Percentiles rank a stretch among this genome's conserved stretches.
These are phyloP conservation scores for Penicillium hordei DNA, from an alignment of 2,329 filamentous ascomycete genomes.

Conservation along the genomic window DNA sequence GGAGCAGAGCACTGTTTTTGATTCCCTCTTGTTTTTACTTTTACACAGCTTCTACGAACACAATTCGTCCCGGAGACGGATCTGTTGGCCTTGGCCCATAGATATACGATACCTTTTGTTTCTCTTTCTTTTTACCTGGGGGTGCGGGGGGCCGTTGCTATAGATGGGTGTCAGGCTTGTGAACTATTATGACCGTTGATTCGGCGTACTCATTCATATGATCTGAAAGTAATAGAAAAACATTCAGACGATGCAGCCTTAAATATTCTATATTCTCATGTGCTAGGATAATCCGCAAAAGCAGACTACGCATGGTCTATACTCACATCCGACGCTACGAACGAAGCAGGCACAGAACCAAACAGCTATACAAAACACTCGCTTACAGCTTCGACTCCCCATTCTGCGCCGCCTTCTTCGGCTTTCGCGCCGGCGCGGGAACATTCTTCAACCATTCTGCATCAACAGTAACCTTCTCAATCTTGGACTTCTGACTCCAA, in stretches of 20 bases:
- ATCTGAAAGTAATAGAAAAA: slow-evolving; percentile 15
- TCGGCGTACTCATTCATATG: slow-evolving; percentile 14
- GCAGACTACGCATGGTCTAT: slow-evolving; percentile 1
- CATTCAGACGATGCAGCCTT: background rate
- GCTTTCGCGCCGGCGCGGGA: slow-evolving; percentile 29
- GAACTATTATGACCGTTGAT: slow-evolving; percentile 14
- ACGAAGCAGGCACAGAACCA: background rate
- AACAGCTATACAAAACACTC: background rate
- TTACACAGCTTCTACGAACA: background rate
- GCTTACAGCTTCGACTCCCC: slow-evolving; percentile 31
- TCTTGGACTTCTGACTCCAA: slow-evolving; percentile 53
- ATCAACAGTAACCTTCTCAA: slow-evolving; percentile 58
- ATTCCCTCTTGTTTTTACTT: slow-evolving; percentile 4
- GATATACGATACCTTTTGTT: slow-evolving; percentile 6
- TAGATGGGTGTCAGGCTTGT: slow-evolving; percentile 16
- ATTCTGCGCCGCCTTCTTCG: slow-evolving; percentile 23
- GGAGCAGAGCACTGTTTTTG: slow-evolving; percentile 5
- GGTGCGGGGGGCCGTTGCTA: slow-evolving; percentile 15
- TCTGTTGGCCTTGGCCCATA: slow-evolving; percentile 10
- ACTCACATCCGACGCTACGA: background rate
- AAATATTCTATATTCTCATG: background rate
- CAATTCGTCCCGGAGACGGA: slow-evolving; percentile 11
- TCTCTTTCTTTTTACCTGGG: background rate
- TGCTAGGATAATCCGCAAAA: background rate
- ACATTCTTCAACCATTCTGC: slow-evolving; percentile 53